Base-by-base conservation (phyloP, 2,329 filamentous ascomycete genomes). In the Exophiala calicioides region DNA sequence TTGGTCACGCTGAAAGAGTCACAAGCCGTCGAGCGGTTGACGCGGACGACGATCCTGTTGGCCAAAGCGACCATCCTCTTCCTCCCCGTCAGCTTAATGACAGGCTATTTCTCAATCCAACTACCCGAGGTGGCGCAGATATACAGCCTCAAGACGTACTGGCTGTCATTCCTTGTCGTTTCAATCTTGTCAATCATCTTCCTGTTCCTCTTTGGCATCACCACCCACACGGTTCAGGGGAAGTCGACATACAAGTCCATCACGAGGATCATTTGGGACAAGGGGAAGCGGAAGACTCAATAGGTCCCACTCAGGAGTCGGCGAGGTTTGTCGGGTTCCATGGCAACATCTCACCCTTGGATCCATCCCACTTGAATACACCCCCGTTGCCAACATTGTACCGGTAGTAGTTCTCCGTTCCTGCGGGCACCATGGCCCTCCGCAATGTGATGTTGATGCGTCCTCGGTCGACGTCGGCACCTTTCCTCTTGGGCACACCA, bases 331-430 rank as follows among this genome's bases (percentile, higher is more conserved):
- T 13, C 19, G 31, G 9, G 19, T 16, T 27, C 64, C 70, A 72
- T 7, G 61, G 52, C 34, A 62, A 49, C 76, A 79, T 79, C 60
- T 82, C 78, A 51, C 75, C 68, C 49, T 65, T 70, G 35, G 53
- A 63, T 13, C 70, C 71, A 63, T 86, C 74, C 87, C 87, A 90
- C 58, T 74, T 76, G 64, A 81, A 85, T n/a, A 84, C 78, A 1
- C 71, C 74, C 1, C 87, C 86, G 29, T 66, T 75, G 0, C 87
- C 86, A 39, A 90, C 84, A 67, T 91, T 91, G 67, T 91, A 91
- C 61, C 82, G 80, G 65, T 91, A 90, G 65, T 91, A 90, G 65
- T 91, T 91, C 59, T 88, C 83, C 20, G 86, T 90, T 1, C 86
- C 86, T 3, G 72, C 84, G 56, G 78, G 84, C 16, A 86, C 74